phyloP scores from a whole-genome alignment of 1,139 yeast genomes.

The Diutina mesorugosa region DNA sequence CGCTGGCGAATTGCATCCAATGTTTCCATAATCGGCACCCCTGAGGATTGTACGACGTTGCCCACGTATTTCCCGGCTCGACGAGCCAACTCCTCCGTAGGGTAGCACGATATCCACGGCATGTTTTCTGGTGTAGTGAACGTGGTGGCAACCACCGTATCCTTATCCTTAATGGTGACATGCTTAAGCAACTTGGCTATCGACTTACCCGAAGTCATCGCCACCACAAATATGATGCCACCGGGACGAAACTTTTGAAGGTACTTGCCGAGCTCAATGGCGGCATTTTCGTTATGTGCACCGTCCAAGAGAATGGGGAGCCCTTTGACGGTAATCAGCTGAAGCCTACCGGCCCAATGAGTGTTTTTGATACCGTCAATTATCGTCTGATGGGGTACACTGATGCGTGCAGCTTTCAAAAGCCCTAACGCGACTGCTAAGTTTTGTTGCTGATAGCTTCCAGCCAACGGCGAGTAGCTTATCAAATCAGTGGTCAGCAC shows the following conservation, averaged over 20 bases:
- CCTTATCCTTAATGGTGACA: slow-evolving; percentile 31
- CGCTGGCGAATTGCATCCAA: slow-evolving; percentile 7
- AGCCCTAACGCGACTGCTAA: slow-evolving; percentile 57
- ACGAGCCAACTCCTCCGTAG: slow-evolving; percentile 21
- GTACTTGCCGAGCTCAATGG: slow-evolving; percentile 42
- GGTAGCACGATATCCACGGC: slow-evolving; percentile 75
- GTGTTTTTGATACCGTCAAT: slow-evolving; percentile 37
- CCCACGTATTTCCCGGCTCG: slow-evolving; percentile 18
- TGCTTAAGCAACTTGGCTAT: slow-evolving; percentile 37
- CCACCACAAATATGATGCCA: slow-evolving; percentile 52
- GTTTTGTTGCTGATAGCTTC: slow-evolving; percentile 62
- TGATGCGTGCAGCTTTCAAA: slow-evolving; percentile 21
- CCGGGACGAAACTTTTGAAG: slow-evolving; percentile 9
- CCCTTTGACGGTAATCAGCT: slow-evolving; percentile 17
- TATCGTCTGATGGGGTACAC: slow-evolving; percentile 13
- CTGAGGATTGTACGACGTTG: slow-evolving; percentile 5
- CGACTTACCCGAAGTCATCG: slow-evolving; percentile 65
- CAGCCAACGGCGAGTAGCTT: slow-evolving; percentile 43
- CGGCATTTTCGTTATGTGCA: slow-evolving; percentile 85
- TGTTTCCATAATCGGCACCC: slow-evolving; percentile 10
- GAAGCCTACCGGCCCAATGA: slow-evolving; percentile 56
- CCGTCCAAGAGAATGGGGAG: slow-evolving; percentile 59
- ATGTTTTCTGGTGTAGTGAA: slow-evolving; percentile 70
- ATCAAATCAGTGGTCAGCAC: slow-evolving; percentile 10
- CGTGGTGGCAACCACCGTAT: slow-evolving; percentile 45